Base-by-base conservation (phyloP, 768 basidiomycete genomes). In the Auricularia auricula-judae region DNA sequence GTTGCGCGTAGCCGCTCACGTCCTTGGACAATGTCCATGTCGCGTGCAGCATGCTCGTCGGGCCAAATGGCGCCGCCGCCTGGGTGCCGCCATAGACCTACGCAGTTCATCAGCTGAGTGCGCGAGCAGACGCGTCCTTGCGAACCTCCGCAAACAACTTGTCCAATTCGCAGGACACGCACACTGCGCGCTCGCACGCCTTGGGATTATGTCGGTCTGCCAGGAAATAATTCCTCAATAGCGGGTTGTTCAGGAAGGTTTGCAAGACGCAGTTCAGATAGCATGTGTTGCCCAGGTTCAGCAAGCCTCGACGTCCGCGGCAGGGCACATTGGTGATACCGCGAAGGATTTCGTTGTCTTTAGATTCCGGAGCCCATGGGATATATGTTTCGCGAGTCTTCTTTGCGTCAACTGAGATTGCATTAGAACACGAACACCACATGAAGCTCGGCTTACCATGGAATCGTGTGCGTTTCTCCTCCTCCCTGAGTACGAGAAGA, bases 161-260 rank as follows among this genome's bases (percentile, higher is more conserved):
- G 74, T 98, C 94, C 89, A 98, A 91, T 73, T 96, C 94, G 71
- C 94, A 98, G 66, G 87, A 93, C 58, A 87, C 89, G 73, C 94
- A 97, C 58, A 82, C 82, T 35, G 75, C 73, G 56, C 56, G 66
- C 70, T 85, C 88, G 73, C 93, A 93, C 58, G 84, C 75, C 66
- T 75, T 80, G 69, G 75, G 80, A 71, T 94, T 93, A 72, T 98
- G 96, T 72, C 86, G 89, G 74, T 98, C 96, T 64, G 88, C 83
- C 33, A 98, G 84, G 71, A 93, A 98, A 73, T 89, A 91, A 69
- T 91, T 89, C 39, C 92, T 84, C 3, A 98, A 77, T 3, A 96
- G 79, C 0, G 96, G 95, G 69, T 97, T 98, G 74, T 92, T 89
- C 7, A 91, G 79, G 70, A 98, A 87, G 12, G 84, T 85, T 74